Evolutionary conservation across 805 yeast species (phyloP), one percentile per base, ranked within the genome.

Genomic region (Zygotorulaspora florentina): DNA sequence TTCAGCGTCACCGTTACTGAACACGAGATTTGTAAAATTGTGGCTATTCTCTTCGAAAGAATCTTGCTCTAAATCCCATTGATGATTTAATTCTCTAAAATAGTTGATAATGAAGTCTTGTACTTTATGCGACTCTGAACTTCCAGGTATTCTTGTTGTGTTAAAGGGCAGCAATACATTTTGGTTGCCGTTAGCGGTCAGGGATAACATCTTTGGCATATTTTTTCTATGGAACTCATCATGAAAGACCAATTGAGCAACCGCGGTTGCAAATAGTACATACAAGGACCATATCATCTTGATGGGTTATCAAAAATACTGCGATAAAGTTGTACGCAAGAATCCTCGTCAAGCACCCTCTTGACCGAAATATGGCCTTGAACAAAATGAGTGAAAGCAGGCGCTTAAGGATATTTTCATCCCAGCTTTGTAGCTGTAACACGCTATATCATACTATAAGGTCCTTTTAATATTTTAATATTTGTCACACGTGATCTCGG

Each of bases 111-210:
- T 65, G 50, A 72, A 75, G 8, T 62, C 48, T 40, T 68, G 71
- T 7, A 73, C 67, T 17, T 58, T 38, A 2, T 51, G 27, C 1
- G 79, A 72, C 8, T 69, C 72, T 7, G 54, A 51, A 2, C 75
- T 62, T 1, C 78, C 79, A 0, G 80, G 77, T 0, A 57, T 50
- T 36, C 81, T 48, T 1, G 73, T 69, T 2, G 51, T 57, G 50
- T 70, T 68, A 48, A 69, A 65, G 30, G 71, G 72, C 8, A 57
- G 28, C 20, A 64, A 37, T 13, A 64, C 17, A 30, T 54, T 58
- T 3, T 40, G 42, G 1, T 35, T 35, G 18, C 35, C 36, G 8
- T 17, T 27, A 20, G 34, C 38, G 40, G 23, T 27, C 18, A 48
- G 25, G 6, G 54, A 51, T n/a, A 51, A 33, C 30, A 35, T 26